Conservation (phyloP, 306 rosid species). For the Glycine tomentella region DNA sequence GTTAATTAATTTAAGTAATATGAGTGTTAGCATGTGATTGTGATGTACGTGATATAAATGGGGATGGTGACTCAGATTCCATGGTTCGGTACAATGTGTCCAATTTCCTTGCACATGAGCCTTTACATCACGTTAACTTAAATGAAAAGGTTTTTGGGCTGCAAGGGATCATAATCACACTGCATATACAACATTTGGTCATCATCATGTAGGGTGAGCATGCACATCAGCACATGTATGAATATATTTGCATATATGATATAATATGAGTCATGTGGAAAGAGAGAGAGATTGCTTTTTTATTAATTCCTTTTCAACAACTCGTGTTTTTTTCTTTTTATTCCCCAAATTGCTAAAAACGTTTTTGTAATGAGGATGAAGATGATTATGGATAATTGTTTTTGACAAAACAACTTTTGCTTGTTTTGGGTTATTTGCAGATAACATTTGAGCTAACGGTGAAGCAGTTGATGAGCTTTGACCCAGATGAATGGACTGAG, state of each 20-base stretch:
- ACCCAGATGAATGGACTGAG: slow-evolving; percentile 94
- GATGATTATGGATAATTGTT: background rate
- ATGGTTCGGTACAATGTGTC: slow-evolving; percentile 43
- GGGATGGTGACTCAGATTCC: slow-evolving; percentile 59
- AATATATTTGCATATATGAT: background rate
- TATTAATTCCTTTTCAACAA: background rate
- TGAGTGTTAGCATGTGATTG: slow-evolving; percentile 41
- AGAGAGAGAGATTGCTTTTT: background rate
- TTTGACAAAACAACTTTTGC: background rate
- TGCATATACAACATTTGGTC: slow-evolving; percentile 40
- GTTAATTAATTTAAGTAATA: slow-evolving; percentile 11
- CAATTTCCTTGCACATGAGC: slow-evolving; percentile 38
- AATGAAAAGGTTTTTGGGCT: slow-evolving; percentile 42
- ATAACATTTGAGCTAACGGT: slow-evolving; percentile 95
- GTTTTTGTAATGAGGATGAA: slow-evolving; percentile 33
- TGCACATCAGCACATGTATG: slow-evolving; percentile 46
- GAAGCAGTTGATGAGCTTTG: slow-evolving; percentile 98
- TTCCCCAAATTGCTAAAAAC: slow-evolving; percentile 23
- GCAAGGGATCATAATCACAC: slow-evolving; percentile 48
- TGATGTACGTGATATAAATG: slow-evolving; percentile 41
- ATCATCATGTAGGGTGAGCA: slow-evolving; percentile 37
- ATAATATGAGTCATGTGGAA: background rate
- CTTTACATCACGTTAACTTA: slow-evolving; percentile 43
- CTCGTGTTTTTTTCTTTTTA: slow-evolving; percentile 1
- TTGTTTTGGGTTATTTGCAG: slow-evolving; percentile 48